phyloP scores from a whole-genome alignment of 306 rosid species.

The Albizia julibrissin region DNA sequence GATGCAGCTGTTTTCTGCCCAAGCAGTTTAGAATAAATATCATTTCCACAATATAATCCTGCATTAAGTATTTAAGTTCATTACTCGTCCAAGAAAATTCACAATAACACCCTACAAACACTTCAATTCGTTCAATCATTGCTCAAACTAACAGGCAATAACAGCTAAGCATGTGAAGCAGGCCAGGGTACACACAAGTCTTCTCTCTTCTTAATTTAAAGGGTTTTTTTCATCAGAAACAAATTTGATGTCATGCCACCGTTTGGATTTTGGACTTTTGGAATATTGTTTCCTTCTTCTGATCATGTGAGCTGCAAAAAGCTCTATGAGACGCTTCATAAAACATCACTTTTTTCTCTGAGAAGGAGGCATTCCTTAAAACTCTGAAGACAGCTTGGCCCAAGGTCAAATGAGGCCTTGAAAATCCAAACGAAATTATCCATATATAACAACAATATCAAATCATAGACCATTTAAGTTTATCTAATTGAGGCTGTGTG shows the following conservation, averaged over 20 bases:
- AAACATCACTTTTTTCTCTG: too few relatives aligned
- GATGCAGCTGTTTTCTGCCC: too few relatives aligned
- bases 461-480: background rate
- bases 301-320: too few relatives aligned
- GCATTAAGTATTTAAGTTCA: too few relatives aligned
- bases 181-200: too few relatives aligned
- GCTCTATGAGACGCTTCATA: too few relatives aligned
- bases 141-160: background rate
- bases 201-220: too few relatives aligned
- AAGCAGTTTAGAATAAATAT: too few relatives aligned
- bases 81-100: background rate
- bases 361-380: too few relatives aligned
- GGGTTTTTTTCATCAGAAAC: too few relatives aligned
- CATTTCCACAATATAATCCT: too few relatives aligned
- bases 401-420: background rate
- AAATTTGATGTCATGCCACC: background rate
- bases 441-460: background rate
- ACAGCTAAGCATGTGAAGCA: background rate
- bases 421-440: background rate
- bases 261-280: background rate
- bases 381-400: background rate
- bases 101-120: background rate
- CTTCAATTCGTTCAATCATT: background rate
- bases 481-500: background rate
- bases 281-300: too few relatives aligned